phyloP scores from a whole-genome alignment of 345 rosid genomes.

The Lenwebbia sp. region DNA sequence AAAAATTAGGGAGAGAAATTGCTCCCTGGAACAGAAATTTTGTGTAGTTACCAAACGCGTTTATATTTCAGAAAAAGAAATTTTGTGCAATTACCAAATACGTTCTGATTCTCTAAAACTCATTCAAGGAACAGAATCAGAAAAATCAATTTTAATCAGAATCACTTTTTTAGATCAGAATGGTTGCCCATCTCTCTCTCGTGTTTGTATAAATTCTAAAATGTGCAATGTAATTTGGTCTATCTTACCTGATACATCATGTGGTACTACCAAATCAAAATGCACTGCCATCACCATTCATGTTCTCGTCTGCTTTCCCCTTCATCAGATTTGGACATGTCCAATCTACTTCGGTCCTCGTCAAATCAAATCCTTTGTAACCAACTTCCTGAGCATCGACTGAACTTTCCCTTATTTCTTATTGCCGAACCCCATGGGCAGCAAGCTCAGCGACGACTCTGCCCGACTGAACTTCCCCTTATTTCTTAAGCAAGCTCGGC shows the following conservation, averaged over 20 bases:
- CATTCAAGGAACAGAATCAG: too few species aligned
- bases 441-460: background rate
- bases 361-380: background rate
- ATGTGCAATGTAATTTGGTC: background rate
- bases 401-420: background rate
- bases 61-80: too few species aligned
- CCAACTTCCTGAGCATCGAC: background rate
- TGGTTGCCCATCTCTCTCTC: background rate
- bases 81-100: too few species aligned
- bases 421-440: background rate
- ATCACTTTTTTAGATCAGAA: too few species aligned
- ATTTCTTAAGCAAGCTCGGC: background rate
- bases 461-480: background rate
- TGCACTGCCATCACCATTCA: background rate
- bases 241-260: background rate
- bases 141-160: too few species aligned
- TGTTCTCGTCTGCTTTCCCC: background rate
- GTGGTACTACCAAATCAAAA: background rate
- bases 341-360: background rate
- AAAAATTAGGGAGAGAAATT: too few species aligned
- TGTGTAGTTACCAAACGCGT: too few species aligned
- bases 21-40: too few species aligned
- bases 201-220: background rate
- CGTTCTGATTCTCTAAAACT: too few species aligned
- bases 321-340: background rate